Evolutionary conservation across 148 eudicot species (phyloP), one percentile per base, ranked within the genome.

Genomic region (Cornus kousa): DNA sequence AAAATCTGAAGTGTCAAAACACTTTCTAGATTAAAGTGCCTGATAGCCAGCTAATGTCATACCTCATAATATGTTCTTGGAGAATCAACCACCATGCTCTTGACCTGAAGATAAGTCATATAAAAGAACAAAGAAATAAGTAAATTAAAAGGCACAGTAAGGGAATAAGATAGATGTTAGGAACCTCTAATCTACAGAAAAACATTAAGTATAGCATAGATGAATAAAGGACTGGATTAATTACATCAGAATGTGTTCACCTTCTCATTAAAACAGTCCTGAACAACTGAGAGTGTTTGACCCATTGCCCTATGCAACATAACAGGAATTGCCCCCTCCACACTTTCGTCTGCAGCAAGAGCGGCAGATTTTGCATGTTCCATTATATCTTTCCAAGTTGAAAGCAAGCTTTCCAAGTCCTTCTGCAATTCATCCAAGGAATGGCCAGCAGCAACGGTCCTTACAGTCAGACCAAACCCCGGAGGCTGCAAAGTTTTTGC

Each of bases 321-420:
- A 83, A 90, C 91, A 84, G 95, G 94, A 62, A 91, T 86, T 77
- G 97, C 94, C 65, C 95, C 97, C 77, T 90, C 92, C 62, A 93
- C 90, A 67, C 97, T 94, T 90, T 96, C 99, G 86, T 93, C 97
- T 37, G 99, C 97, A 74, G 99, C 97, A 86, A 95, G 97, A 73
- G 97, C 91, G 31, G 97, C 93, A 80, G 98, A 92, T 87, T 89
- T 93, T 79, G 97, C 99, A 86, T 93, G 93, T 75, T 92, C 97
- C 74, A 87, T 82, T 62, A 93, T 93, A 81, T 83, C 86, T 89
- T 89, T 96, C 99, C 99, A 96, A 37, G 93, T 90, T 80, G 91
- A 89, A 64, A 93, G 93, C 86, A 96, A 88, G 60, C 93, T 91
- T 67, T 96, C 90, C 83, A 96, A 89, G 75, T 96, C 99, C 83